Evolutionary conservation across 176 grass and related monocot genomes (phyloP).

Genomic region (Ampelocalamus luodianensis): DNA sequence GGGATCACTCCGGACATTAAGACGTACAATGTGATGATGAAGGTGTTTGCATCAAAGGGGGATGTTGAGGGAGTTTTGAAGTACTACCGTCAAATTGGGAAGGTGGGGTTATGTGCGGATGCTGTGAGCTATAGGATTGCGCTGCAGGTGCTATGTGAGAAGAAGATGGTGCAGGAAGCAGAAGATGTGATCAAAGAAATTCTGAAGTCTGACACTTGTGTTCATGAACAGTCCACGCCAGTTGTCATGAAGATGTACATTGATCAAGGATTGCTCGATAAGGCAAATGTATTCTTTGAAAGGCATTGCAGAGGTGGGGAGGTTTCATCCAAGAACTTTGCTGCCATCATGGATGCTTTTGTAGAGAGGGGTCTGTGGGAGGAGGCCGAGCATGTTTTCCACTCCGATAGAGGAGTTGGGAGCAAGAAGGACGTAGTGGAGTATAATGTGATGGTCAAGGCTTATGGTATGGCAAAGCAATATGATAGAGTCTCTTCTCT

Average conservation of each 20-base stretch:
- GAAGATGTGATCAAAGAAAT: conserved; percentile 54
- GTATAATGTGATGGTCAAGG: conserved; percentile 80
- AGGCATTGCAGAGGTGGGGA: conserved; percentile 52
- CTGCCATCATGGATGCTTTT: conserved; percentile 73
- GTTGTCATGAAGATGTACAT: conserved; percentile 76
- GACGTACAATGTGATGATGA: conserved; percentile 71
- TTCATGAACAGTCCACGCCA: conserved; percentile 65
- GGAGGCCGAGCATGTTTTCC: conserved; percentile 66
- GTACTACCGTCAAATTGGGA: conserved; percentile 52
- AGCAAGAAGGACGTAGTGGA: conserved; percentile 59
- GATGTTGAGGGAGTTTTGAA: conserved; percentile 53
- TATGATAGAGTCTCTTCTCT: conserved; percentile 69
- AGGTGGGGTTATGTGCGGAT: conserved; percentile 47
- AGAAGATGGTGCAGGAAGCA: conserved; percentile 50
- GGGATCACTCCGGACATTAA: conserved; percentile 58
- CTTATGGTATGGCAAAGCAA: conserved; percentile 64
- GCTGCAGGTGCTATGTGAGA: conserved; percentile 60
- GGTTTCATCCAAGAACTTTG: conserved; percentile 63
- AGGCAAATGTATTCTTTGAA: conserved; percentile 62
- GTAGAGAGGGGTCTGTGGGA: conserved; percentile 64
- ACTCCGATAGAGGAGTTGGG: conserved; percentile 32
- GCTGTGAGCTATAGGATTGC: conserved; percentile 70
- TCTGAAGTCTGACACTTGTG: conserved; percentile 27
- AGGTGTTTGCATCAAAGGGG: conserved; percentile 52
- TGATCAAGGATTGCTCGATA: conserved; percentile 64